Percentiles rank a stretch among this genome's conserved stretches.
Conservation (phyloP, 1,284 basidiomycete species). For the Anthracocystis walkeri region DNA sequence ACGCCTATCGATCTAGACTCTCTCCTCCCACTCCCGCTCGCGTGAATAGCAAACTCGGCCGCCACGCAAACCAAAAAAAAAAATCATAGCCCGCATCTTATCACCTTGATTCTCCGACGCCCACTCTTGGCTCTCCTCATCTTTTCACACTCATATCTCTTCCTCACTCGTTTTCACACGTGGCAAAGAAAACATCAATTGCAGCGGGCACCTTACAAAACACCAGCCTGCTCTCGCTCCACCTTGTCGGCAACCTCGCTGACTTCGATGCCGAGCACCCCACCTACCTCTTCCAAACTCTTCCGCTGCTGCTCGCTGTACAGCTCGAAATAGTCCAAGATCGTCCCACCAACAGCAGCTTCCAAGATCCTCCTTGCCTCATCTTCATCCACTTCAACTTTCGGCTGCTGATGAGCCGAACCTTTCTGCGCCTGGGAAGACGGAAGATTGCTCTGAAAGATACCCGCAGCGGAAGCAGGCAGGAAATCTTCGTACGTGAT, state of each 20-base stretch:
- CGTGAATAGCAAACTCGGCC: conserved; percentile 42
- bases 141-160: not conserved
- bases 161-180: not conserved
- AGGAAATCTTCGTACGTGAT: conserved; percentile 72
- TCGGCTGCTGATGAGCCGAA: not conserved
- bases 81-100: conserved; percentile 4
- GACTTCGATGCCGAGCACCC: not conserved
- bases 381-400: not conserved
- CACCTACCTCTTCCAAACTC: conserved; percentile 27
- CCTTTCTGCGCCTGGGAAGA: not conserved
- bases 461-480: conserved; percentile 71
- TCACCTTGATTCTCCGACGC: conserved; percentile 7
- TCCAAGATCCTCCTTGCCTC: conserved; percentile 19
- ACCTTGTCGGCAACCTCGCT: not conserved
- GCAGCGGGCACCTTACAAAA: conserved; percentile 2
- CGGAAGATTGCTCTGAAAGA: conserved; percentile 70
- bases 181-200: not conserved
- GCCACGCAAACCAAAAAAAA: not conserved
- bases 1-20: not conserved
- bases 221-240: conserved; percentile 1
- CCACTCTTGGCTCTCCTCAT: not conserved
- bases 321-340: conserved; percentile 45
- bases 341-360: conserved; percentile 30
- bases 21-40: not conserved
- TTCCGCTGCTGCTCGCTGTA: conserved; percentile 35